Base-by-base conservation (phyloP, 2,329 filamentous ascomycete species). In the Shiraia sp. region DNA sequence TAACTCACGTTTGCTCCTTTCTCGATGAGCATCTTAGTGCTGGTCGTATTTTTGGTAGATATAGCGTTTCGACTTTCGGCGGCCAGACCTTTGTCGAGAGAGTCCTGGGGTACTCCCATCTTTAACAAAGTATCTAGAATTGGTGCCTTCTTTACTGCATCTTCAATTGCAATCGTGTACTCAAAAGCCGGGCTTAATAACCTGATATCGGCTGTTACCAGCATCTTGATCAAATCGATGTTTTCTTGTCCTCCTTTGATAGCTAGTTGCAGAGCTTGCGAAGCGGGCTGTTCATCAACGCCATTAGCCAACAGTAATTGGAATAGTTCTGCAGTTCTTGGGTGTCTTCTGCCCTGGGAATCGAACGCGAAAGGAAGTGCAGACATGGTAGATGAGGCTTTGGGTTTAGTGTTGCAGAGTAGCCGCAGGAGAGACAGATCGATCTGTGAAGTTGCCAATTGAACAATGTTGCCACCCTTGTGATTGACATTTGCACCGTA, bases 1-100 rank as follows among this genome's bases (percentile, higher is more conserved):
- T 75, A 72, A 50, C 82, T 76, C 42, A 79, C 71, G 49, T 61
- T 61, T 44, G 61, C 65, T 47, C 63, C 64, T 32, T 66, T 47
- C 14, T 54, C 47, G 23, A 68, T 45, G 4, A 69, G 56, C 32
- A 68, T 42, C 28, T 54, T 49, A 1, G 63, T 45, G 33, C 60
- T 56, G 6, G 47, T 57, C n/a, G 51, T 47, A 28, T 63, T 55
- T 31, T 55, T 57, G 10, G 38, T 55, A 10, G 36, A 41, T 8
- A 57, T 32, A 6, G 49, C 56, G 10, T 54, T 40, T 27, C 46
- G 46, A n/a, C 54, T 57, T 39, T 68, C 63, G 8, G 47, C 31
- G 10, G 51, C 47, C 32, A 67, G 52, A 14, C 59, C 60, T 32
- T 57, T 53, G 38, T 66, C 58, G 13, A 67, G 50, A 29, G 54